These are phyloP conservation scores for Raffaelea deltoideospora DNA, from an alignment of 2,329 filamentous ascomycete species.

Conservation along the genomic window DNA sequence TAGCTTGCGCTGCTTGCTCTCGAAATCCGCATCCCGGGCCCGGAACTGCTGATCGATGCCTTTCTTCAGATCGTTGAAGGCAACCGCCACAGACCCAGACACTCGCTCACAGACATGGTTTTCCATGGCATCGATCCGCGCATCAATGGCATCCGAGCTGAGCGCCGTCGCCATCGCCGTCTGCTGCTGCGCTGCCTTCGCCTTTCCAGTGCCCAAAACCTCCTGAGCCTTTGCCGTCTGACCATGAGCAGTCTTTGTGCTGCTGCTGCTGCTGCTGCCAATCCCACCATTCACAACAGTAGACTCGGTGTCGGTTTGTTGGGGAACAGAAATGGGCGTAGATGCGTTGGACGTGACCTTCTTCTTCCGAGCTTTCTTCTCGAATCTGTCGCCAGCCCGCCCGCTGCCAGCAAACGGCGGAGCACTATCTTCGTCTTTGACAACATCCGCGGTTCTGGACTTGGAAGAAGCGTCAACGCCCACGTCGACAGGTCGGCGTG, in stretches of 20 bases:
- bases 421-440: slow-evolving; percentile 31
- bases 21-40: slow-evolving; percentile 34
- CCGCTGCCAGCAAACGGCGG: background rate
- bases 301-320: too few species aligned
- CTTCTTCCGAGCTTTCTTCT: slow-evolving; percentile 51
- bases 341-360: slow-evolving; percentile 38
- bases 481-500: slow-evolving; percentile 14
- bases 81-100: slow-evolving; percentile 36
- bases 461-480: slow-evolving; percentile 16
- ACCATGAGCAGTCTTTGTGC: background rate
- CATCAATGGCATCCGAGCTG: slow-evolving; percentile 30
- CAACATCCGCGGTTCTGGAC: slow-evolving; percentile 22
- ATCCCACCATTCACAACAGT: too few species aligned
- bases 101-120: slow-evolving; percentile 31
- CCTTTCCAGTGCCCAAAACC: background rate
- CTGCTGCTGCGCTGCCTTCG: background rate
- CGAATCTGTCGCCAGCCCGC: slow-evolving; percentile 34
- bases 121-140: slow-evolving; percentile 39
- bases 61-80: slow-evolving; percentile 24
- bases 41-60: slow-evolving; percentile 47
- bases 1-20: slow-evolving; percentile 36
- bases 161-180: background rate
- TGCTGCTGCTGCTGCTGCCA: background rate
- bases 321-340: too few species aligned
- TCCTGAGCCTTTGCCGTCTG: background rate